Base-by-base conservation (phyloP, 2,329 filamentous ascomycete species). In the Diaporthe destruens region DNA sequence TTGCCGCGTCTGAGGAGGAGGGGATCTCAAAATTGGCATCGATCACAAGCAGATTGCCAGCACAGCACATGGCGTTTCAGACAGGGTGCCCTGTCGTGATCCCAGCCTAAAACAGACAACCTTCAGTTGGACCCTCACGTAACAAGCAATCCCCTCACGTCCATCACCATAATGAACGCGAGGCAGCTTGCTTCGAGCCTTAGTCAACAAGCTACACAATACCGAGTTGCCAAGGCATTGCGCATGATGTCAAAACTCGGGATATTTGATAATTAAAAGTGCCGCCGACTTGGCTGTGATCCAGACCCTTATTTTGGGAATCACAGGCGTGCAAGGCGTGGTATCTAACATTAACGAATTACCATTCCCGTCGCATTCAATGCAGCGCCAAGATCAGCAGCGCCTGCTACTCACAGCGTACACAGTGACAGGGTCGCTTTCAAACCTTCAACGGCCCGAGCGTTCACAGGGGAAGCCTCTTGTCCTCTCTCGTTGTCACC, bases 261-360 rank as follows among this genome's bases (percentile, higher is more conserved):
- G 51, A 44, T 34, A 32, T 53, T 66, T 66, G 61, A 53, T 49
- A 66, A 66, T 66, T 39, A 51, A 36, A 51, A 53, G 20, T 53
- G 61, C 9, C 61, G 61, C 47, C 51, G 67, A 51, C 67, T 69
- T 69, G 67, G 67, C 67, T 59, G 32, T 57, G 67, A 59, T 59
- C 67, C 42, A 69, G 55, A 39, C 55, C 44, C 54, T 36, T 25
- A 57, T 14, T 51, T 16, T 32, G 34, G 42, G 23, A 51, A 36
- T 36, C 54, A 70, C 44, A 29, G 42, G 34, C 29, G 32, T 69
- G 47, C 61, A 32, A 29, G 42, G 34, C 29, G 32, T 69, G 47
- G 25, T 34, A 9, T 56, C 29, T 51, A 51, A 51, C 61, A 65
- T 65, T 65, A 36, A 51, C 61, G 61, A 65, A 65, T 65, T 65